Evolutionary conservation across 805 yeast species (phyloP), one percentile per base, ranked within the genome.

Genomic region (Cyberlindnera xishuangbannaensis): DNA sequence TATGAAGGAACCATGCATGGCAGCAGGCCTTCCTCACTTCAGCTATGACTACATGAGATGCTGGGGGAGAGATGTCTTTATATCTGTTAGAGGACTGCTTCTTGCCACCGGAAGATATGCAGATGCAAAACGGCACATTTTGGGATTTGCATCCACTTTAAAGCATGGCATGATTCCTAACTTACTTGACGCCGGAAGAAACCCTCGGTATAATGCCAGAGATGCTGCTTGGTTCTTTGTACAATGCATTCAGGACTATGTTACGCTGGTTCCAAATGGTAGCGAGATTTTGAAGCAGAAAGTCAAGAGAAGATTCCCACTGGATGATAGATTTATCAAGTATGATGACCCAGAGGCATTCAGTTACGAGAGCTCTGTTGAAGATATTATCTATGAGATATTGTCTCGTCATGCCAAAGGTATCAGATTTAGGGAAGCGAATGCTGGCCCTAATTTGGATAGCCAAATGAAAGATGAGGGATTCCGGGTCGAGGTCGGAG

Each of bases 31-130:
- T 40, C 98, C 98, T 2, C 97, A 87, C 59, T 90, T 90, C 61
- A 79, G 92, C 53, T 73, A 71, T 38, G 86, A 82, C 44, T 88
- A 83, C 58, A 87, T 90, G 95, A 71, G 98, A 57, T 86, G 96
- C 55, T 90, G 98, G 98, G 98, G 98, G 15, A 73, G 98, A 53
- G 98, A 90, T 59, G 95, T 87, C 1, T 92, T 92, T 55, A 81
- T 90, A 28, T 73, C 96, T 0, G 67, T 83, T 27, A 67, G 95
- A 40, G 98, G 98, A 0, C 65, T 90, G 30, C 60, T 87, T 36
- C 61, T 87, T 16, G 78, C 83, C 1, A 73, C 96, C 0, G 88
- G 82, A 9, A 67, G 97, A 35, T 76, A 55, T 51, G 84, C 81
- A 1, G 86, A 78, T 28, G 97, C 97, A 2, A 79, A 71, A 49